Percentiles rank a stretch among this genome's conserved stretches.
Conservation (phyloP, 176 grass and related monocot species). For the Themeda triandra region DNA sequence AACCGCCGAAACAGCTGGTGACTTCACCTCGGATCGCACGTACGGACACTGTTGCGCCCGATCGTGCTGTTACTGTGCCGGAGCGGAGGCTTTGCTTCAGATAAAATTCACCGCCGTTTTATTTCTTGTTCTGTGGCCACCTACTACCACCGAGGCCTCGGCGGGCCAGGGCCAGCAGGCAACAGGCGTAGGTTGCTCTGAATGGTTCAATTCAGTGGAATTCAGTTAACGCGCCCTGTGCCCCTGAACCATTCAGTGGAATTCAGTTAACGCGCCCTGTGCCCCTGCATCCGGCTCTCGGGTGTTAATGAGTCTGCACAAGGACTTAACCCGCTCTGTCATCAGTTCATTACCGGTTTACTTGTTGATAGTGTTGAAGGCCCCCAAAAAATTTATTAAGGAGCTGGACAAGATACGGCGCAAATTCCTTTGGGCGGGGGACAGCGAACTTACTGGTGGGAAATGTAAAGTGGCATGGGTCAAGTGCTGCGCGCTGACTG, state of each 20-base stretch:
- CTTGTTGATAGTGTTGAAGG: too few relatives aligned
- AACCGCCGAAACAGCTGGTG: conserved; percentile 10
- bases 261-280: too few relatives aligned
- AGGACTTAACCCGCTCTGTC: too few relatives aligned
- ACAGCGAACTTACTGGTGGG: too few relatives aligned
- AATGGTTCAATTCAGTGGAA: background rate
- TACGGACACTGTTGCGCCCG: background rate
- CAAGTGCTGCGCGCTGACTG: too few relatives aligned
- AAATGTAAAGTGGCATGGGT: too few relatives aligned
- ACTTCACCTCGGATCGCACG: background rate
- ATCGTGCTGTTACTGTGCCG: background rate
- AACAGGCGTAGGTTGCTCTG: background rate
- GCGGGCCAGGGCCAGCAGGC: background rate
- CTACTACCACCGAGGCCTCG: background rate
- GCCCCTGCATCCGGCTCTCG: background rate
- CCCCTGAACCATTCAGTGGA: too few relatives aligned
- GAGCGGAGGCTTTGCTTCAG: background rate
- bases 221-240: conserved; percentile 5
- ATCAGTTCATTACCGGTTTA: too few relatives aligned
- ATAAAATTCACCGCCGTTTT: background rate
- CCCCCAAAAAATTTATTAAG: too few relatives aligned
- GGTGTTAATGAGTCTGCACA: too few relatives aligned
- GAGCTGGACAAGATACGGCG: too few relatives aligned
- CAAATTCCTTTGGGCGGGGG: too few relatives aligned
- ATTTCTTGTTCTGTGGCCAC: background rate